Conservation (phyloP, 2,329 filamentous ascomycete genomes). For the Parascedosporium putredinis region DNA sequence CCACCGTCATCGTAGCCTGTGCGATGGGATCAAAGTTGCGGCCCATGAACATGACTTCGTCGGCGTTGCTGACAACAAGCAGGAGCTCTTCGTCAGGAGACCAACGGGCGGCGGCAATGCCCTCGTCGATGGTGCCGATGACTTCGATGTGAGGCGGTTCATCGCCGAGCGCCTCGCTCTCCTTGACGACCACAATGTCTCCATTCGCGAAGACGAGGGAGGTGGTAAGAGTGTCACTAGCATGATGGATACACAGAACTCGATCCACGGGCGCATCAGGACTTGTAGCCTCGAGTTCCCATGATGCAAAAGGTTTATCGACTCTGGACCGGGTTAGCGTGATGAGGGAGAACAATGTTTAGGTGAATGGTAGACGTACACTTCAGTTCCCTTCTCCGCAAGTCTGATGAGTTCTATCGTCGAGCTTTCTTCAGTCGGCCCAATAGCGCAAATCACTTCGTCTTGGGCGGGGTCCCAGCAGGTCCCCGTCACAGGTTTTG, state of each 20-base stretch:
- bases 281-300: constrained; percentile 76
- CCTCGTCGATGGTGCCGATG: constrained; percentile 84
- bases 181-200: constrained; percentile 78
- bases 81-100: constrained; percentile 91
- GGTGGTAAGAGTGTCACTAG: constrained; percentile 65
- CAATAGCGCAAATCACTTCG: constrained; percentile 72
- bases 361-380: constrained; percentile 24
- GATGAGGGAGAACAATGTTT: constrained; percentile 1
- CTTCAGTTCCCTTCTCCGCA: constrained; percentile 27
- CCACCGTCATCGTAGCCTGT: constrained; percentile 58
- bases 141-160: constrained; percentile 67
- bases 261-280: constrained; percentile 67
- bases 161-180: constrained; percentile 32
- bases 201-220: constrained; percentile 82
- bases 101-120: constrained; percentile 83
- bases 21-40: constrained; percentile 76
- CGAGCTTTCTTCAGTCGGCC: constrained; percentile 59
- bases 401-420: constrained; percentile 61
- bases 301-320: constrained; percentile 54
- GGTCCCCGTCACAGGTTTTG: constrained; percentile 55
- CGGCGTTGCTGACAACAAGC: constrained; percentile 67
- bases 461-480: constrained; percentile 79
- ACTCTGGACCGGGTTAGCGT: constrained; percentile 15
- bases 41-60: constrained; percentile 85
- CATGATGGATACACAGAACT: constrained; percentile 72